These are phyloP conservation scores for Dactylellina parvicollis DNA, from an alignment of 2,329 filamentous ascomycete genomes.

Conservation along the genomic window DNA sequence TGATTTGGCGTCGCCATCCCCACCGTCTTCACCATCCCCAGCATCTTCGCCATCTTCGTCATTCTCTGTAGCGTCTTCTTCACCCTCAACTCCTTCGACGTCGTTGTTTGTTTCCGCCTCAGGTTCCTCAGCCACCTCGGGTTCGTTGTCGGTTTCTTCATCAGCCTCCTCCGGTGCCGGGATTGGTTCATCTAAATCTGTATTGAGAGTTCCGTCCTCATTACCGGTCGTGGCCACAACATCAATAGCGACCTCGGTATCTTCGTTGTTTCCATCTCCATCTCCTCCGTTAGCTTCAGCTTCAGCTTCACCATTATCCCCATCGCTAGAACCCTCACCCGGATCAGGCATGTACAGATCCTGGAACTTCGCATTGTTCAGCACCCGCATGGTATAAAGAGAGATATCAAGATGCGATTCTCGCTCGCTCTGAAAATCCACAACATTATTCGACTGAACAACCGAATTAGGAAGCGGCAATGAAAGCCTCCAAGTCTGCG, in stretches of 20 bases:
- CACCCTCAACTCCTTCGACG: not conserved
- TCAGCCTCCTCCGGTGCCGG: not conserved
- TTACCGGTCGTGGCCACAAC: not conserved
- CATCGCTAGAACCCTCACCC: not conserved
- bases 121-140: not conserved
- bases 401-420: constrained; percentile 44
- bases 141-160: not conserved
- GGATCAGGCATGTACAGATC: constrained; percentile 38
- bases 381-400: constrained; percentile 25
- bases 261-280: not conserved
- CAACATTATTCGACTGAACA: constrained; percentile 33
- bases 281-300: not conserved
- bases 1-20: not conserved
- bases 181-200: not conserved
- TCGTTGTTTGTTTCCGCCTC: not conserved
- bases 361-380: constrained; percentile 40
- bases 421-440: constrained; percentile 48
- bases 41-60: constrained; percentile 1
- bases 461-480: constrained; percentile 38
- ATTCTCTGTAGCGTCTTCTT: not conserved
- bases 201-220: not conserved
- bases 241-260: not conserved
- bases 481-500: constrained; percentile 33
- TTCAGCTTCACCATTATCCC: not conserved
- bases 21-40: not conserved